Evolutionary conservation across 345 rosid genomes (phyloP), one percentile per base, ranked within the genome.

Genomic region (Turnera subulata): DNA sequence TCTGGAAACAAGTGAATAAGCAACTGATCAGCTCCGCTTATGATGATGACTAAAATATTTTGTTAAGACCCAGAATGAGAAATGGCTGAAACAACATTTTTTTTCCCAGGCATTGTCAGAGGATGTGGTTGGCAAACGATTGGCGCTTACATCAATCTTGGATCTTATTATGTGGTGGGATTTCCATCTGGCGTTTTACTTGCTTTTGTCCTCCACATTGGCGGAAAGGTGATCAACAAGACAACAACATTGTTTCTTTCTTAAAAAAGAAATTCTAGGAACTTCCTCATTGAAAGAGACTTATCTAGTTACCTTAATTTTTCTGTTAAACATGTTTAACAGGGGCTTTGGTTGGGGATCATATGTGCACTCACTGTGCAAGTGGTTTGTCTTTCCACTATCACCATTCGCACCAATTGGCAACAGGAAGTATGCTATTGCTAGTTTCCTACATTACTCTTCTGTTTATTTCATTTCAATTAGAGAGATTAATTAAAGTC

Each of bases 301-400:
- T 8, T 3, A 29, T 29, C 18, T 18, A 5, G n/a, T n/a, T n/a
- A 2, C 14, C 21, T 25, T 1, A 21, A 4, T 4, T 25, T 50
- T 10, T 11, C 46, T 14, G 7, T 17, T 25, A 23, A 29, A 18
- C 39, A n/a, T 37, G 13, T 25, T 7, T 32, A 9, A 22, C 47
- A 83, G 93, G 88, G 93, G 33, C 82, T 88, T 29, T 85, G 86
- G 88, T 47, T 77, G 17, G 96, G 93, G 32, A 72, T 83, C 14
- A 82, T 76, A 48, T 70, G 77, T 59, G 91, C 78, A 18, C 70
- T 80, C 11, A 14, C 48, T 5, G 82, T 76, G 49, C 96, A 83
- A 69, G 75, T 56, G 13, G 0, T 60, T 16, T 78, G 62, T 24
- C 87, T 85, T 58, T 56, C 63, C n/a, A 14, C 66, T 1, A 39